These are phyloP conservation scores for Apiotrichum montevideense DNA, from an alignment of 1,284 basidiomycete genomes.

Conservation along the genomic window DNA sequence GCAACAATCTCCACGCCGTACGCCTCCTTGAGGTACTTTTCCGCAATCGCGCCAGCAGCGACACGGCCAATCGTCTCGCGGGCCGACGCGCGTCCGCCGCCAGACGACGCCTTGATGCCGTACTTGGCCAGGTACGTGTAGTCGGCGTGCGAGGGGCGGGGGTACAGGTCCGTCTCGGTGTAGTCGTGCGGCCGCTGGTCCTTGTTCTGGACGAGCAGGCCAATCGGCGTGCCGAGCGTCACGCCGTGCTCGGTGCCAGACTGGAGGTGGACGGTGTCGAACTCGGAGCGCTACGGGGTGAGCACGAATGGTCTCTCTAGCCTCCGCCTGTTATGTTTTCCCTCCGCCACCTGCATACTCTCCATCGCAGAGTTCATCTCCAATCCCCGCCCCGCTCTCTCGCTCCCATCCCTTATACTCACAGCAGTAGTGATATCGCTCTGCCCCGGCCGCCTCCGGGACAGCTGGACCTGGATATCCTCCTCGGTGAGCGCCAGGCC, in stretches of 20 bases:
- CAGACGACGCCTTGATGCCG: constrained; percentile 92
- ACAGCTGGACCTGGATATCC: constrained; percentile 90
- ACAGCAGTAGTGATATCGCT: constrained; percentile 94
- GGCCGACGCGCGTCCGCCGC: constrained; percentile 89
- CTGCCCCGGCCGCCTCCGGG: constrained; percentile 88
- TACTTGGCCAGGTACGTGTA: constrained; percentile 99
- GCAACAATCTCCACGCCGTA: constrained; percentile 93
- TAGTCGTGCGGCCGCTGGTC: constrained; percentile 99
- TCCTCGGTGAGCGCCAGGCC: constrained; percentile 71
- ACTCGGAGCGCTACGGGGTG: constrained; percentile 80
- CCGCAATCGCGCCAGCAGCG: constrained; percentile 95
- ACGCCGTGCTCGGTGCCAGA: constrained; percentile 90
- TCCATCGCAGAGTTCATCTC: no score
- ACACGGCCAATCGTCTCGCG: constrained; percentile 97
- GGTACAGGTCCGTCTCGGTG: constrained; percentile 95
- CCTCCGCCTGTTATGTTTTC: no score
- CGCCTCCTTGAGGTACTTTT: constrained; percentile 84
- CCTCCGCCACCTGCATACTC: no score
- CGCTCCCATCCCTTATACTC: constrained; percentile 36
- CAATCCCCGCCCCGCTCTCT: no score
- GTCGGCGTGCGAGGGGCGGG: constrained; percentile 95
- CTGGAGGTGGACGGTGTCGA: constrained; percentile 89
- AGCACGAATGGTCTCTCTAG: no score
- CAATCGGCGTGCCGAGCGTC: constrained; percentile 95
- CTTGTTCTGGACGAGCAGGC: constrained; percentile 91